phyloP scores from a whole-genome alignment of 148 eudicot genomes.

The Nepenthes gracilis region DNA sequence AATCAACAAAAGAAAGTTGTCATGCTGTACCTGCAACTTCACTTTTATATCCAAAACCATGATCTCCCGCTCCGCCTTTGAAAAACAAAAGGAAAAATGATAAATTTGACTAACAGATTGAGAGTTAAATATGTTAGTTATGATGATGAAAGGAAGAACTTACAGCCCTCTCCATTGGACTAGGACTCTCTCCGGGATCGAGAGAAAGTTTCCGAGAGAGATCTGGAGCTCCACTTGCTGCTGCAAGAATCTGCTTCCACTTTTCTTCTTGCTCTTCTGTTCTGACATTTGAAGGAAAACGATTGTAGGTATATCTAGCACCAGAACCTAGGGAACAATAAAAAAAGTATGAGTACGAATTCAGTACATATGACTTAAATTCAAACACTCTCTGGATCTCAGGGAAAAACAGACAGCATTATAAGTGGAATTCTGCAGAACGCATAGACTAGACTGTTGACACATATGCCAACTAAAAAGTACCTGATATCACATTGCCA shows the following conservation, averaged over 20 bases:
- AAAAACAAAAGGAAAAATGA: slow-evolving; percentile 16
- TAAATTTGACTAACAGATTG: background rate
- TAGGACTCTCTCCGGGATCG: slow-evolving; percentile 64
- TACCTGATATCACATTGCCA: slow-evolving; percentile 53
- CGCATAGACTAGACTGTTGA: no score
- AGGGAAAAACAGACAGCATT: background rate
- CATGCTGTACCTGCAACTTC: slow-evolving; percentile 71
- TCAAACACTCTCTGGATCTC: background rate
- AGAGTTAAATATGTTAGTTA: background rate
- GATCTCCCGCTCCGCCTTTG: slow-evolving; percentile 93
- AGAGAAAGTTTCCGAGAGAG: slow-evolving; percentile 26
- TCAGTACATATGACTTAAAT: slow-evolving; percentile 4
- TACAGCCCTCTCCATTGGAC: slow-evolving; percentile 98
- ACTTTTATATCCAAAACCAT: slow-evolving; percentile 97
- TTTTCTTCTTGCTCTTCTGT: slow-evolving; percentile 92
- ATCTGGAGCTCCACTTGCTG: slow-evolving; percentile 77
- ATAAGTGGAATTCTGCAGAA: background rate
- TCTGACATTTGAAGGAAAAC: slow-evolving; percentile 78
- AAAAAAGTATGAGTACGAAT: background rate
- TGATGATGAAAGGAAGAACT: slow-evolving; percentile 21
- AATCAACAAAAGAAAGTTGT: background rate
- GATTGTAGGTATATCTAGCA: slow-evolving; percentile 59
- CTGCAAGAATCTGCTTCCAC: slow-evolving; percentile 79
- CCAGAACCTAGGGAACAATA: slow-evolving; percentile 34
- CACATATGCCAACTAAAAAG: background rate